Evolutionary conservation across 352 stramenopile genomes (phyloP).

Genomic region (Achlya hypogyna): DNA sequence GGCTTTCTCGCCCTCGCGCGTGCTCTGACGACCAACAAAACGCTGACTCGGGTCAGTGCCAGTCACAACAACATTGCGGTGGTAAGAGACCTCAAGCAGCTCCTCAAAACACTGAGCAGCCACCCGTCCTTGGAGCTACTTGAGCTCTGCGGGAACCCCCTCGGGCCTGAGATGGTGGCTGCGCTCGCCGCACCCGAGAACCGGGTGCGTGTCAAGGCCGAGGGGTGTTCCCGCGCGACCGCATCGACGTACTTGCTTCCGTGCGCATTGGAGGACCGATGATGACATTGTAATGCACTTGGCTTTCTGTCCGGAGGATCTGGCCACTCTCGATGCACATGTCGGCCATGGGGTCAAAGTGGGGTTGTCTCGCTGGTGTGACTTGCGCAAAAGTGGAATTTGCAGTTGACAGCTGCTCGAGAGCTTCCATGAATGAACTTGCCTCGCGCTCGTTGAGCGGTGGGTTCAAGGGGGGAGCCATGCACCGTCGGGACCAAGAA

Average conservation of each 20-base stretch:
- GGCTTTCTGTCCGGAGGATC: too few relatives aligned
- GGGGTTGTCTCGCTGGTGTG: too few relatives aligned
- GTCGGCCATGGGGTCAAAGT: too few relatives aligned
- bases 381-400: too few relatives aligned
- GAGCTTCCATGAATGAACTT: too few relatives aligned
- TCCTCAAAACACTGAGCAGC: constrained; percentile 1
- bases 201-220: neutral
- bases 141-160: constrained; percentile 3
- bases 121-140: neutral
- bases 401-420: too few relatives aligned
- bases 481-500: too few relatives aligned
- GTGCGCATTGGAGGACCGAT: too few relatives aligned
- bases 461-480: too few relatives aligned
- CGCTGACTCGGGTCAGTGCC: neutral
- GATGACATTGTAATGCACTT: too few relatives aligned
- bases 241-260: constrained; percentile 11
- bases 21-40: neutral
- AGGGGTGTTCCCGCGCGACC: neutral
- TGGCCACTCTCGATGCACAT: too few relatives aligned
- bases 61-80: constrained; percentile 8
- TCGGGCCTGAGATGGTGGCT: neutral
- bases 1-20: neutral
- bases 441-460: too few relatives aligned
- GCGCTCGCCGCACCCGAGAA: neutral
- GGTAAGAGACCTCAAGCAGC: neutral